Evolutionary conservation across 306 rosid genomes (phyloP), one percentile per base, ranked within the genome.

Genomic region (Biancaea sappan): DNA sequence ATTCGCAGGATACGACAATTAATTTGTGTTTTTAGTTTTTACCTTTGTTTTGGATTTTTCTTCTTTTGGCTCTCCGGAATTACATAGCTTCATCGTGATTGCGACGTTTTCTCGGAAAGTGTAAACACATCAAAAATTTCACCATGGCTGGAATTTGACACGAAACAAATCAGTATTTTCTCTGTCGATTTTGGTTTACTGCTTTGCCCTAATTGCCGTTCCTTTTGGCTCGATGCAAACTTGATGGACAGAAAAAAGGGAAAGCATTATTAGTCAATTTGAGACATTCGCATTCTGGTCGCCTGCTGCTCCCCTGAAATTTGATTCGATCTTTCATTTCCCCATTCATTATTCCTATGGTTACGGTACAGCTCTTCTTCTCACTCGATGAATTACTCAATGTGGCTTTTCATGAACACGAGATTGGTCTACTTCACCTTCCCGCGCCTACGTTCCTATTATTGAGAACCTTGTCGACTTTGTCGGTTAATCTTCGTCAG

Each of bases 261-360:
- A 54, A 0, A 22, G 6, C 25, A 25, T 41, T 9, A 47, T 16
- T 15, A 18, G 22, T 47, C n/a, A 31, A 15, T 18, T 32, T 67
- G 12, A 26, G n/a, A 59, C 50, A 24, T 66, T 75, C 73, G 7
- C 76, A 2, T 13, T 6, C 28, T 21, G 43, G 22, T 16, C 19
- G 21, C 80, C 47, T 2, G 57, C 52, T 48, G 51, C 73, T 57
- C 77, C 43, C 71, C 87, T 19, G 16, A 52, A 41, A 71, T 76
- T 76, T 66, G 9, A 69, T 71, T 76, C 63, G 8, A 66, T 71
- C 72, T 35, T 54, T 19, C 43, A 57, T 57, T 71, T 21, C 28
- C 28, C 34, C 4, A 19, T 82, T 40, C 75, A 25, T 29, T 56
- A 19, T 2, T 25, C 46, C 48, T 15, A 67, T 32, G 38, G 31